These are phyloP conservation scores for Termitomyces sp. DNA, from an alignment of 768 basidiomycete species.

Conservation along the genomic window DNA sequence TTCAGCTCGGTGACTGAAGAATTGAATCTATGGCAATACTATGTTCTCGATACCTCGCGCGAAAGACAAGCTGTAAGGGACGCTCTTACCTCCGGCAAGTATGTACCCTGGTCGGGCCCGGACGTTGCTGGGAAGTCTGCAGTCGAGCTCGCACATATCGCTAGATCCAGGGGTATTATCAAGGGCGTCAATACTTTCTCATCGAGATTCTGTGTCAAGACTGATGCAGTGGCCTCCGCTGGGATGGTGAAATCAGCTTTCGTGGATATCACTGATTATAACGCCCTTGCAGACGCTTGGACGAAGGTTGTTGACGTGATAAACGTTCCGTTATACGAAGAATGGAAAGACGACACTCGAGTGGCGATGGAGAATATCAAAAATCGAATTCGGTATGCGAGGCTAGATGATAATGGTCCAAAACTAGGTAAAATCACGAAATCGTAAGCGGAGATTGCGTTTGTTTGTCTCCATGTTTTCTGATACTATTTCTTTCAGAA, in stretches of 20 bases:
- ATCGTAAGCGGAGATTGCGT: conserved; percentile 42
- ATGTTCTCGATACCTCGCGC: conserved; percentile 72
- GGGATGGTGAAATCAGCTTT: conserved; percentile 73
- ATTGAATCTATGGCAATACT: conserved; percentile 90
- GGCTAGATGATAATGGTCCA: conserved; percentile 82
- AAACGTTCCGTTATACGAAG: conserved; percentile 84
- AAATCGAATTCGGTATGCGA: conserved; percentile 74
- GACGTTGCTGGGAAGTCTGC: conserved; percentile 55
- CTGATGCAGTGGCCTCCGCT: conserved; percentile 65
- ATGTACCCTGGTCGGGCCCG: conserved; percentile 60
- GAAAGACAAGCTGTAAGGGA: conserved; percentile 60
- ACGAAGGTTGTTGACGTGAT: conserved; percentile 75
- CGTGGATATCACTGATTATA: conserved; percentile 41
- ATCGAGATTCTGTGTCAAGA: conserved; percentile 63
- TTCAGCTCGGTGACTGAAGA: conserved; percentile 59
- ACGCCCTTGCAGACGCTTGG: conserved; percentile 70
- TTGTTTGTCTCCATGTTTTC: not conserved
- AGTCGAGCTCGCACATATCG: conserved; percentile 63
- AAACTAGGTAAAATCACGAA: conserved; percentile 76
- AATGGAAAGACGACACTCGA: conserved; percentile 82
- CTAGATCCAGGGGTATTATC: conserved; percentile 53
- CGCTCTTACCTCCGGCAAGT: conserved; percentile 46
- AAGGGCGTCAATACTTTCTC: conserved; percentile 57
- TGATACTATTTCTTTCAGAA: conserved; percentile 37
- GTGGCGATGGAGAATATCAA: conserved; percentile 72